Conservation (phyloP, 2,329 filamentous ascomycete genomes). For the Stachybotrys chlorohalonatus region DNA sequence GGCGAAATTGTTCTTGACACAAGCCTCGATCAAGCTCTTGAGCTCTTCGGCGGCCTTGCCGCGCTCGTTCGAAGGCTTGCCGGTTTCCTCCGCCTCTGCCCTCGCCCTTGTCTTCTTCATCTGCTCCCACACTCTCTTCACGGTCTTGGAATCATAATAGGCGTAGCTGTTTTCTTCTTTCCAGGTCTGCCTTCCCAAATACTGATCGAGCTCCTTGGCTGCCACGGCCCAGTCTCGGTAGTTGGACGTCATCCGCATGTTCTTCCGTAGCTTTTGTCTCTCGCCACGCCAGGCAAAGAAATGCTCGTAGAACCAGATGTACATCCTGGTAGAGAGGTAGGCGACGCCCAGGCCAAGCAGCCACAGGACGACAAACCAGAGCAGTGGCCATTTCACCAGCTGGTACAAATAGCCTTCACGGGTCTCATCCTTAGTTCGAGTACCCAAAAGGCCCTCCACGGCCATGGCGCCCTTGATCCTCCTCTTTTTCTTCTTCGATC, state of each 20-base stretch:
- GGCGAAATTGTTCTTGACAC: slow-evolving; percentile 95
- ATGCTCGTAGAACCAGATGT: slow-evolving; percentile 90
- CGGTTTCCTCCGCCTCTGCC: slow-evolving; percentile 43
- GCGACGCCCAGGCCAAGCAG: slow-evolving; percentile 59
- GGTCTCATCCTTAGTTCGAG: slow-evolving; percentile 77
- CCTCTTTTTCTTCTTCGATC: slow-evolving; percentile 25
- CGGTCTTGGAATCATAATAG: slow-evolving; percentile 83
- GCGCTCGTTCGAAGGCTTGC: slow-evolving; percentile 25
- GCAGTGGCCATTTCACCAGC: slow-evolving; percentile 83
- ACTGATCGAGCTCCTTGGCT: slow-evolving; percentile 69
- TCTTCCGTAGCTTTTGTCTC: slow-evolving; percentile 60
- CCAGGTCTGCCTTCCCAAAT: slow-evolving; percentile 74
- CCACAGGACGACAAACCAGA: slow-evolving; percentile 74
- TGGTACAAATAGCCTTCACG: slow-evolving; percentile 87
- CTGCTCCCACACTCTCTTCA: slow-evolving; percentile 68
- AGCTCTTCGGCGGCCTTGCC: slow-evolving; percentile 63
- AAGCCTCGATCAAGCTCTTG: slow-evolving; percentile 71
- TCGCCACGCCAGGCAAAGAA: slow-evolving; percentile 81
- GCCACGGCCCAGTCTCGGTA: slow-evolving; percentile 79
- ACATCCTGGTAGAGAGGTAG: slow-evolving; percentile 76
- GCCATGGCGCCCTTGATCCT: slow-evolving; percentile 25
- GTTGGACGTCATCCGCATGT: slow-evolving; percentile 60
- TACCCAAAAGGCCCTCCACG: slow-evolving; percentile 34
- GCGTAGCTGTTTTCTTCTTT: slow-evolving; percentile 69
- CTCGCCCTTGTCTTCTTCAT: slow-evolving; percentile 54